Base-by-base conservation (phyloP, 148 eudicot species). In the Camellia lanceoleosa region DNA sequence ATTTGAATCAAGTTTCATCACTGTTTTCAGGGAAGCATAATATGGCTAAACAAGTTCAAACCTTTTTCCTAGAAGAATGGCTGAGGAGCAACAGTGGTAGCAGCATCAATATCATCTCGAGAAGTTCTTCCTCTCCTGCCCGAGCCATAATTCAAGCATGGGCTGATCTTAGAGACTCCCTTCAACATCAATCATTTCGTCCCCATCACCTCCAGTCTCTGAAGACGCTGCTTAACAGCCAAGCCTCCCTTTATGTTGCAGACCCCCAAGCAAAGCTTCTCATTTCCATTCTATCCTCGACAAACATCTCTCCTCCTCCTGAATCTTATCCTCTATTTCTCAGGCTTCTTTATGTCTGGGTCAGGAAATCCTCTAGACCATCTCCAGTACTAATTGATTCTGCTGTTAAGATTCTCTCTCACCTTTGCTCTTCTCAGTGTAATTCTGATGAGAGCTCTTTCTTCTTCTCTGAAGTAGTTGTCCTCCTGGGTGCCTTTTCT, bases 251-350 rank as follows among this genome's bases (percentile, higher is more conserved):
- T 67, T 87, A 90, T 85, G 95, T 97, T 65, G 92, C 99, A 5
- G 99, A 97, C 64, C 99, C 99, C 54, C 99, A 97, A 86, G 99
- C 97, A 23, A 97, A 91, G 83, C 87, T 97, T 79, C 43, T 97
- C 0, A 49, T 92, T 78, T 82, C 97, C 46, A 94, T 97, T 74
- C 87, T 97, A 66, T 91, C 95, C 43, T 87, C 91, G 72, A 62
- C 81, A 63, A 75, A 79, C 20, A 74, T 89, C 68, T 74, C 90
- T 44, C 82, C 89, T 52, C 93, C 96, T 11, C 76, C 49, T 80
- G 94, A 94, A 78, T 87, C 96, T 77, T 91, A 87, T 86, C 94
- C 93, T 66, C 84, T 88, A 20, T 80, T 97, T 88, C 70, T 97
- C 43, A 92, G 95, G 78, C 92, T 97, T 74, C 86, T 97, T 20